Evolutionary conservation across 352 stramenopile genomes (phyloP).

Genomic region (Thalassiosira mediterranea): DNA sequence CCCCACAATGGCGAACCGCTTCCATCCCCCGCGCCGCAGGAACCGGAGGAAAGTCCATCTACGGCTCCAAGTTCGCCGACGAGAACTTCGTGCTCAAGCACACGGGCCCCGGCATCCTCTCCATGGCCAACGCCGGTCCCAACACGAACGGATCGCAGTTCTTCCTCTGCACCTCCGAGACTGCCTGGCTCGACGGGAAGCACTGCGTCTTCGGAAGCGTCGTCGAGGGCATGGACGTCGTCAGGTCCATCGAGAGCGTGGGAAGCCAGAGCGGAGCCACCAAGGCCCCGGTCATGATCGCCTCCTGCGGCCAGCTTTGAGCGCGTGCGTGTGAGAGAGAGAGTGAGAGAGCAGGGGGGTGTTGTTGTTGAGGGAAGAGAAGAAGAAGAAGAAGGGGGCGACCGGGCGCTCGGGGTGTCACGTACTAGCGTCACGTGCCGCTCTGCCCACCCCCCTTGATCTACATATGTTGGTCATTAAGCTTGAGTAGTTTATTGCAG

Average conservation of each 20-base stretch:
- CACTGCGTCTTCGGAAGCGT: slow-evolving; percentile 99
- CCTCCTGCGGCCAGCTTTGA: not conserved
- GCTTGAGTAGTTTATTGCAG: not conserved
- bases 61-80: slow-evolving; percentile 94
- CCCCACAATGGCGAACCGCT: too few species aligned
- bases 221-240: slow-evolving; percentile 84
- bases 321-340: too few species aligned
- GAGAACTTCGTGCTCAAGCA: slow-evolving; percentile 88
- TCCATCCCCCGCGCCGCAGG: too few species aligned
- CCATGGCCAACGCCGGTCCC: slow-evolving; percentile 95
- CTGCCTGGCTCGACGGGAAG: slow-evolving; percentile 93
- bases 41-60: slow-evolving; percentile 82
- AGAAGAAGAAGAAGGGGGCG: not conserved
- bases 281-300: not conserved
- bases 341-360: too few species aligned
- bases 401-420: not conserved
- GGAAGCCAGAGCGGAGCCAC: slow-evolving; percentile 64
- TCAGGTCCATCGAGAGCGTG: slow-evolving; percentile 74
- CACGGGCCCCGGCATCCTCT: slow-evolving; percentile 72
- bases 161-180: slow-evolving; percentile 87
- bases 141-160: slow-evolving; percentile 97
- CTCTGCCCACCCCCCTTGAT: too few species aligned
- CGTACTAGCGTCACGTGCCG: too few species aligned
- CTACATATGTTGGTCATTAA: not conserved
- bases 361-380: not conserved